Percentiles rank a stretch among this genome's conserved stretches.
Conservation (phyloP, 2,329 filamentous ascomycete species). For the Cytospora piceicola region DNA sequence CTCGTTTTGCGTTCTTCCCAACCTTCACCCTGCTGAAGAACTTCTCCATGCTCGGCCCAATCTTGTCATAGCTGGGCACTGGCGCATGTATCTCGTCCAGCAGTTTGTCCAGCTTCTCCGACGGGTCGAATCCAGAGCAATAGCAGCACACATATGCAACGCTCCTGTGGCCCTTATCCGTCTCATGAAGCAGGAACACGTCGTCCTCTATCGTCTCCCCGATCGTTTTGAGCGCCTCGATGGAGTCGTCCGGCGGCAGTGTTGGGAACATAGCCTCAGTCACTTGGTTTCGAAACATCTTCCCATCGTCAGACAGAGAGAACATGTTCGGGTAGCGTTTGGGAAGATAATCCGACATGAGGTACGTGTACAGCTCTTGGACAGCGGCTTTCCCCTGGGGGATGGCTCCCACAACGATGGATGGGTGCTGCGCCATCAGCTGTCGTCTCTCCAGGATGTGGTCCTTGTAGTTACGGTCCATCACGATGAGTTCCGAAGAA, state of each 20-base stretch:
- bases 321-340: constrained; percentile 55
- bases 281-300: constrained; percentile 45
- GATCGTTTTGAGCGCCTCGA: constrained; percentile 45
- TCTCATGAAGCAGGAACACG: constrained; percentile 53
- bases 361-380: constrained; percentile 52
- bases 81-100: constrained; percentile 55
- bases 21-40: constrained; percentile 54
- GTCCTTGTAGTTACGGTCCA: constrained; percentile 55
- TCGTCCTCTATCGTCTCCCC: constrained; percentile 60
- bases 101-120: constrained; percentile 52
- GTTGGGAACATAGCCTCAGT: constrained; percentile 42
- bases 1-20: constrained; percentile 53
- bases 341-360: constrained; percentile 53
- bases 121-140: constrained; percentile 56
- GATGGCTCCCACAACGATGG: constrained; percentile 48
- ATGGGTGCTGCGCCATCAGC: constrained; percentile 45
- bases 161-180: constrained; percentile 46
- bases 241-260: constrained; percentile 36
- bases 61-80: constrained; percentile 59
- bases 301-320: constrained; percentile 39
- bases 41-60: constrained; percentile 58
- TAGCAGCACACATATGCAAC: constrained; percentile 58
- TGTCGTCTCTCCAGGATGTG: constrained; percentile 46
- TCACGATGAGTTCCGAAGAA: constrained; percentile 55
- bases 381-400: constrained; percentile 48